A percentile compares a stretch with the other conserved stretches of the same genome.
These are phyloP conservation scores for Nitzschia inconspicua DNA, from an alignment of 108 stramenopile genomes.

Conservation along the genomic window DNA sequence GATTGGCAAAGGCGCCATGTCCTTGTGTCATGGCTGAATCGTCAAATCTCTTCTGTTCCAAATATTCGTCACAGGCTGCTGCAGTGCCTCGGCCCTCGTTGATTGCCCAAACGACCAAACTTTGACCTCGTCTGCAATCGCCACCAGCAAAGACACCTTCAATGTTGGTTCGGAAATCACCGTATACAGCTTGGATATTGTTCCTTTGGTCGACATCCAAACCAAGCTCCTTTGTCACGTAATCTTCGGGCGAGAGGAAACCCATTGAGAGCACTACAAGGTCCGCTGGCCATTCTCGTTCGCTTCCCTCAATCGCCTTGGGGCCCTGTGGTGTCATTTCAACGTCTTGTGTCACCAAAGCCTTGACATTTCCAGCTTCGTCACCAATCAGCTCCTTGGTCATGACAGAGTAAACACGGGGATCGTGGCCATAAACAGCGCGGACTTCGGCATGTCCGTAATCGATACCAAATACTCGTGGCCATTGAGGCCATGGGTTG, in stretches of 20 bases:
- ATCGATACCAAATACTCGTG: constrained; percentile 94
- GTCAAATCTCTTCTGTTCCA: constrained; percentile 70
- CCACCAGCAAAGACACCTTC: constrained; percentile 98
- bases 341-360: constrained; percentile 92
- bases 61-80: constrained; percentile 77
- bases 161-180: constrained; percentile 88
- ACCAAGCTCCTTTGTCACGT: constrained; percentile 73
- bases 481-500: constrained; percentile 99
- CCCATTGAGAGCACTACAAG: constrained; percentile 95
- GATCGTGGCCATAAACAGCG: constrained; percentile 94
- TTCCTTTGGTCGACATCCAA: constrained; percentile 89
- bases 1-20: constrained; percentile 73
- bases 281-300: constrained; percentile 91
- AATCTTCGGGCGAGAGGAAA: constrained; percentile 93
- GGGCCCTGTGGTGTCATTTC: constrained; percentile 82
- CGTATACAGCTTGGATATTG: constrained; percentile 96
- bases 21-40: constrained; percentile 36
- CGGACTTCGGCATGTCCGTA: constrained; percentile 96
- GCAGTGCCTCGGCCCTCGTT: constrained; percentile 97
- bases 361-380: constrained; percentile 88
- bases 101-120: constrained; percentile 97
- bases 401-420: constrained; percentile 94
- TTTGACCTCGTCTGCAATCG: constrained; percentile 97
- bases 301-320: constrained; percentile 84
- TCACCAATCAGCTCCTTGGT: constrained; percentile 95